Percentiles rank a stretch among this genome's conserved stretches.
These are phyloP conservation scores for thale cress (Arabidopsis thaliana) DNA, from an alignment of 345 rosid species.

Conservation along the genomic window DNA sequence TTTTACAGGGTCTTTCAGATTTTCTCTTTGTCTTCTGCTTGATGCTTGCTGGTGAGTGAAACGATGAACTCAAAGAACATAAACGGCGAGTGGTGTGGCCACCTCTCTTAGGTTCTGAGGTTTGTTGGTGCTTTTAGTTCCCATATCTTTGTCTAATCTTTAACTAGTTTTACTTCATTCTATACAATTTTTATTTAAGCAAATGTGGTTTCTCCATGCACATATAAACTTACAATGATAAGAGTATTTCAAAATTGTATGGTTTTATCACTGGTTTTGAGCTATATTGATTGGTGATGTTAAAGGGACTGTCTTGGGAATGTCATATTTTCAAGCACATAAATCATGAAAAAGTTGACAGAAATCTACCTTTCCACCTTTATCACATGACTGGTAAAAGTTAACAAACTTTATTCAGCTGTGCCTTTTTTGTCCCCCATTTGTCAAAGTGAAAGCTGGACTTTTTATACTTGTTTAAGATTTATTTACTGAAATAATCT, in stretches of 20 bases:
- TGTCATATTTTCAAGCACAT: slow-evolving; percentile 29
- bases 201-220: slow-evolving; percentile 28
- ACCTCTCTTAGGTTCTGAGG: slow-evolving; percentile 31
- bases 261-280: slow-evolving; percentile 23
- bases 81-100: neutral
- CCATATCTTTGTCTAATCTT: slow-evolving; percentile 17
- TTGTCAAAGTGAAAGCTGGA: slow-evolving; percentile 41
- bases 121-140: slow-evolving; percentile 16
- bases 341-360: slow-evolving; percentile 37
- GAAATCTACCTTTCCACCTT: slow-evolving; percentile 35
- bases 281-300: slow-evolving; percentile 26
- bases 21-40: slow-evolving; percentile 38
- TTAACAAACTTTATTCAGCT: slow-evolving; percentile 31
- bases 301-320: slow-evolving; percentile 37
- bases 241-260: slow-evolving; percentile 20
- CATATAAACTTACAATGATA: slow-evolving; percentile 13
- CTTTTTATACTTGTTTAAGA: slow-evolving; percentile 26
- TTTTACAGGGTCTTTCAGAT: slow-evolving; percentile 40
- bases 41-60: slow-evolving; percentile 39
- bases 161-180: slow-evolving; percentile 20
- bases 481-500: slow-evolving; percentile 24
- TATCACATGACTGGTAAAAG: slow-evolving; percentile 45
- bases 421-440: slow-evolving; percentile 43
- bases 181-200: slow-evolving; percentile 5
- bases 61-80: slow-evolving; percentile 22